Evolutionary conservation across 2,329 filamentous ascomycete species (phyloP), one percentile per base, ranked within the genome.

Genomic region (Sporothrix variecibatus): DNA sequence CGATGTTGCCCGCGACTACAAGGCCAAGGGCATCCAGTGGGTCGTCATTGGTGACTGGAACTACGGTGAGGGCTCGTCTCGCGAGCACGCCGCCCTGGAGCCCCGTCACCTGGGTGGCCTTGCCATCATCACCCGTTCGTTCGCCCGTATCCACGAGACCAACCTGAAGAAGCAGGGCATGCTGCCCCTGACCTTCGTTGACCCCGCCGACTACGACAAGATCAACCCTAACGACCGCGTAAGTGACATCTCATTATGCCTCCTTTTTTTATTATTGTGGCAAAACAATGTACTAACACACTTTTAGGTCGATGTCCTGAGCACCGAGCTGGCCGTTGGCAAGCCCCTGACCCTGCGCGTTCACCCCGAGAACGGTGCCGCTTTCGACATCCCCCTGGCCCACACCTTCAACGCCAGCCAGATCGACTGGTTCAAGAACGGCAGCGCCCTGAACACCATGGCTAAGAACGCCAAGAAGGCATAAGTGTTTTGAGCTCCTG

Each of bases 161-260:
- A 99, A 99, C 91, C 87, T 99, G 88, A 99, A 99, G 94, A 99
- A 99, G 92, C 96, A 99, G 91, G 96, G 96, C 86, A 98, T 99
- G 95, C 93, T 99, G 86, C 96, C 96, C 81, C 90, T 99, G 78
- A 98, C 95, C 80, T 99, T 99, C 87, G 86, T 90, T 74, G 91
- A 98, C 82, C 95, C 95, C 74, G 95, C 92, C 83, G 96, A 99
- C 85, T 99, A 99, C 85, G 96, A 99, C 84, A 97, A 94, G 90
- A 95, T 99, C 84, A 90, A 92, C 83, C 93, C 94, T 78, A 92
- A 96, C 76, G 96, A 97, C 88, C 95, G 92, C 86, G 91, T 87
- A 81, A 79, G 82, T 81, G 34, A 3, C 58, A n/a, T 28, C 23
- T 5, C 51, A 28, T n/a, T 23, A 12, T 56, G 51, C 28, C 26